Conservation (phyloP, 371 early-diverging fungal species). For the Mortierella sp. region DNA sequence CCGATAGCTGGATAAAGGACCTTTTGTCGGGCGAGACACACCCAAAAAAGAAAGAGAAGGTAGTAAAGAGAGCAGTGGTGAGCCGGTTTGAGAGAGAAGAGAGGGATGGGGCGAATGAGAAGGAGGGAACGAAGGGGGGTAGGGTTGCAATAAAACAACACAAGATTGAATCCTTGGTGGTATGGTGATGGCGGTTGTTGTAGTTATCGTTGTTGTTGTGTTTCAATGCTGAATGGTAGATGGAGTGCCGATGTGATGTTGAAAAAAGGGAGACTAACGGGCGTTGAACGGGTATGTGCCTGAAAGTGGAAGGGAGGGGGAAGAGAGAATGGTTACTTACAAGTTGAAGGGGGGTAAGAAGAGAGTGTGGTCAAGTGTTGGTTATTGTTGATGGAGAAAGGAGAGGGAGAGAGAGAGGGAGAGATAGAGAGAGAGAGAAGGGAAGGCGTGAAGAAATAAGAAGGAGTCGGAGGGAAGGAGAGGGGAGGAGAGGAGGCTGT, state of each 20-base stretch:
- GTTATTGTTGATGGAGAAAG: background rate
- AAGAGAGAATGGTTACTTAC: background rate
- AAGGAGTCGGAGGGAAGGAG: slow-evolving; percentile 1
- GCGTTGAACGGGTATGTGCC: background rate
- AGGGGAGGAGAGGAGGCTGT: slow-evolving; percentile 11
- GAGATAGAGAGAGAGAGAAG: background rate
- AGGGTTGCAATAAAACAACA: no score
- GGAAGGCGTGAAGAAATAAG: background rate
- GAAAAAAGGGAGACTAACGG: background rate
- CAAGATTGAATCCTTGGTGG: no score
- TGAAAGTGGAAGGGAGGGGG: background rate
- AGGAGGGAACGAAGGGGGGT: background rate
- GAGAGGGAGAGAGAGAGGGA: background rate
- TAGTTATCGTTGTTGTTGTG: background rate
- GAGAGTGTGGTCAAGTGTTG: background rate
- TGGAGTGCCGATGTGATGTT: background rate
- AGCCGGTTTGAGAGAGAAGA: background rate
- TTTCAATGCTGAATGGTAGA: background rate
- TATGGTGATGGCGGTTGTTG: no score
- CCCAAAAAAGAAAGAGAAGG: background rate
- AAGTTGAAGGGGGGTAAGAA: background rate
- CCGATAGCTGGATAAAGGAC: background rate
- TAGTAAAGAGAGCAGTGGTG: background rate
- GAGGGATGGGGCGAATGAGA: background rate
- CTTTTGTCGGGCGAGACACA: background rate